A percentile compares a stretch with the other conserved stretches of the same genome.
Evolutionary conservation across 768 basidiomycete genomes (phyloP).

Genomic region (Coprinopsis cinerea): DNA sequence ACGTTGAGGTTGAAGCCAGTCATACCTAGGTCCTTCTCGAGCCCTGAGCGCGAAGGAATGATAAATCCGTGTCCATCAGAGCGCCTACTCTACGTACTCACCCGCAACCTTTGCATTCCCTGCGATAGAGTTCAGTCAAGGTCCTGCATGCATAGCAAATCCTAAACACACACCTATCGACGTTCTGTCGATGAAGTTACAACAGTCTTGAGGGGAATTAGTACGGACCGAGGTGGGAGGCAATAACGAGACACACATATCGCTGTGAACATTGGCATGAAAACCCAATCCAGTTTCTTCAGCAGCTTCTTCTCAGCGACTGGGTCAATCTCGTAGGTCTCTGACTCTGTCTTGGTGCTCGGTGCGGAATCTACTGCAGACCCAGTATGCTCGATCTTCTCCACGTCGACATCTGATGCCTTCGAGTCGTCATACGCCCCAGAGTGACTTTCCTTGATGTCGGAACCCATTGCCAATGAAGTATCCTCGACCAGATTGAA

Average conservation of each 20-base stretch:
- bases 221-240: background rate
- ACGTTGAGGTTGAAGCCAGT: conserved; percentile 36
- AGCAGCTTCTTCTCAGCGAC: conserved; percentile 28
- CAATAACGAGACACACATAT: conserved; percentile 26
- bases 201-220: conserved; percentile 21
- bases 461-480: too few species aligned
- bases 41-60: conserved; percentile 17
- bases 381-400: too few species aligned
- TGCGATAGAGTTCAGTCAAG: background rate
- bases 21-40: conserved; percentile 37
- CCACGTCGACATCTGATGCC: too few species aligned
- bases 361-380: too few species aligned
- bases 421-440: too few species aligned
- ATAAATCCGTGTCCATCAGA: background rate
- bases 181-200: conserved; percentile 31
- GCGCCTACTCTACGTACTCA: conserved; percentile 7
- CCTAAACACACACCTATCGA: conserved; percentile 12
- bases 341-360: too few species aligned
- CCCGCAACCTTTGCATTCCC: conserved; percentile 22
- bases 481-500: too few species aligned
- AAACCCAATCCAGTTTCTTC: conserved; percentile 27
- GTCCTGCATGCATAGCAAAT: background rate
- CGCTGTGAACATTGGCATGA: conserved; percentile 34
- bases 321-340: conserved; percentile 25
- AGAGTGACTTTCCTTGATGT: too few species aligned